These are phyloP conservation scores for Apiotrichum gamsii DNA, from an alignment of 1,284 basidiomycete genomes.

Conservation along the genomic window DNA sequence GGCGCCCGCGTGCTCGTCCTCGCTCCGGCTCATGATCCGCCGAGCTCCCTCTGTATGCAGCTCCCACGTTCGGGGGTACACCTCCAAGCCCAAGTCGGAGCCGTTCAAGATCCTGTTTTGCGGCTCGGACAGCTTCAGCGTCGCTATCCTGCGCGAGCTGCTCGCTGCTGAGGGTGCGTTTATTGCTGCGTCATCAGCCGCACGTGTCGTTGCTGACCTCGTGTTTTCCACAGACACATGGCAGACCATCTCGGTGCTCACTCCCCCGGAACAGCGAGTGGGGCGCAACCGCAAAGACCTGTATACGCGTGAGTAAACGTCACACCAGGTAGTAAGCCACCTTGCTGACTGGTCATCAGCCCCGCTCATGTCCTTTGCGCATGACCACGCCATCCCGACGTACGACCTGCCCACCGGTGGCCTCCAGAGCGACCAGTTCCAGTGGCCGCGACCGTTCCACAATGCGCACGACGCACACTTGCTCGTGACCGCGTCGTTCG, in stretches of 20 bases:
- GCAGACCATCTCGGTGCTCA: constrained; percentile 36
- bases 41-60: no score
- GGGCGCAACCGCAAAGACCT: constrained; percentile 20
- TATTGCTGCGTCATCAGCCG: no score
- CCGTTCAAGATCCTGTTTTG: constrained; percentile 48
- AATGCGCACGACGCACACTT: constrained; percentile 53
- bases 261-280: constrained; percentile 24
- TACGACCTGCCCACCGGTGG: constrained; percentile 16
- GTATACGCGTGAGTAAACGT: constrained; percentile 13
- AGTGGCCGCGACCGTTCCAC: constrained; percentile 44
- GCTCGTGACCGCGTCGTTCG: constrained; percentile 86
- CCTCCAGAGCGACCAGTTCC: constrained; percentile 13
- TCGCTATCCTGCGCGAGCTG: constrained; percentile 39
- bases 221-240: constrained; percentile 41
- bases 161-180: constrained; percentile 37
- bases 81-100: constrained; percentile 6
- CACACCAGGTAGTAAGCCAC: neutral
- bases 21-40: neutral
- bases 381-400: constrained; percentile 13
- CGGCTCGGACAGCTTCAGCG: constrained; percentile 49
- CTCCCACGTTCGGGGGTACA: neutral
- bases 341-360: constrained; percentile 11
- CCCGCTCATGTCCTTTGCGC: constrained; percentile 20
- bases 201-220: constrained; percentile 6
- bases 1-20: neutral